Evolutionary conservation across 768 basidiomycete species (phyloP), one percentile per base, ranked within the genome.

Genomic region (Boletus rubroflammeus): DNA sequence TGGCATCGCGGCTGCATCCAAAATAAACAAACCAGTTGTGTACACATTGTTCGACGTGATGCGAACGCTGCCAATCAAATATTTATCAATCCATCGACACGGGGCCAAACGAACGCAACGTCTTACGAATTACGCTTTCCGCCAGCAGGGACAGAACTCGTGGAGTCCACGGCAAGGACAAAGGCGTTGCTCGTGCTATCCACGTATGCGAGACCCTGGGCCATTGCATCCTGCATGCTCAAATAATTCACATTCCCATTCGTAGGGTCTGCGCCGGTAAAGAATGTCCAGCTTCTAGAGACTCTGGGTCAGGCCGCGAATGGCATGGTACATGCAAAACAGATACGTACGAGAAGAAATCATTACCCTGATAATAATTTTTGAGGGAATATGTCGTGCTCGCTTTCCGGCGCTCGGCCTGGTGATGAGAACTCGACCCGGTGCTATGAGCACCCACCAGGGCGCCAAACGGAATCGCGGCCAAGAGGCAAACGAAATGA

Each of bases 1-100:
- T 10, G 88, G 88, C 84, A 88, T 86, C 9, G 78, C 70, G 40
- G 58, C 74, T 50, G 88, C 79, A 62, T 90, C 88, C 26, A 88
- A 76, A 60, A 91, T 82, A 73, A 91, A 88, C 14, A 90, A 74
- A 5, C 88, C 89, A 3, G 72, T 66, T 41, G 66, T 79, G 66
- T 82, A 90, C 4, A 62, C 65, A 61, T 83, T 82, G 64, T 79
- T 76, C 34, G 84, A 77, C 51, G 73, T 77, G 58, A 91, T 88
- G 34, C 88, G 85, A 49, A 90, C 78, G 9, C 86, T 88, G 47
- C 10, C 43, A 10, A 47, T 10, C 3, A 7, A 8, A 19, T 19
- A 5, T 38, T 9, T 10, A 38, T 38, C 17, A 38, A 38, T 38
- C 19, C 4, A 9, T 19, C 8, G 36, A 38, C 26, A 28, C 17